Percentiles rank a stretch among this genome's conserved stretches.
phyloP scores from a whole-genome alignment of 2,329 filamentous ascomycete genomes.

The Epichloe gansuensis region DNA sequence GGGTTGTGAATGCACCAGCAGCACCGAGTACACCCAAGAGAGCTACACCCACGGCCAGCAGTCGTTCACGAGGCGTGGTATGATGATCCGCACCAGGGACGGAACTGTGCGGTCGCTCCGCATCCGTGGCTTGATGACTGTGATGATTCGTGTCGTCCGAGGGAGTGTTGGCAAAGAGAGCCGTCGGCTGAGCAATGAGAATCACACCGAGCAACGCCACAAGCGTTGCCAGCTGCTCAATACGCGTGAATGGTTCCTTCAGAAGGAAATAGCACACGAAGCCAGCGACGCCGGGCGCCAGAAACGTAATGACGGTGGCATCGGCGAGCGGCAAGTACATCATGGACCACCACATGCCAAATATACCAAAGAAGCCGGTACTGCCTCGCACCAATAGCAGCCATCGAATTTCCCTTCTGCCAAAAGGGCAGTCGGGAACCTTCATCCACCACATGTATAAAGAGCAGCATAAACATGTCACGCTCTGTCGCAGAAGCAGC shows the following conservation, averaged over 20 bases:
- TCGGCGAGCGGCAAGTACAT: conserved; percentile 77
- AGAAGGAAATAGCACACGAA: conserved; percentile 67
- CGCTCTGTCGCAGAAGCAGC: conserved; percentile 65
- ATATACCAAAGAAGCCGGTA: conserved; percentile 66
- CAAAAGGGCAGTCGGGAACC: conserved; percentile 59
- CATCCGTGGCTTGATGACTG: not conserved
- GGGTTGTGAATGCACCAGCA: conserved; percentile 59
- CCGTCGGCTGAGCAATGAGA: conserved; percentile 63
- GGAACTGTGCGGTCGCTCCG: not conserved
- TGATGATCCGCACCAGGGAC: conserved; percentile 23
- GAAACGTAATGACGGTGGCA: conserved; percentile 80
- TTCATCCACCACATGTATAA: conserved; percentile 62
- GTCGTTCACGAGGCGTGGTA: conserved; percentile 49
- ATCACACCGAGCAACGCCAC: conserved; percentile 70
- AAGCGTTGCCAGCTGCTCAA: conserved; percentile 64
- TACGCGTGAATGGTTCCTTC: conserved; percentile 65
- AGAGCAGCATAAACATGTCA: conserved; percentile 56
- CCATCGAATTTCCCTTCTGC: conserved; percentile 50
- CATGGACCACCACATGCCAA: conserved; percentile 55
- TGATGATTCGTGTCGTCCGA: conserved; percentile 4
- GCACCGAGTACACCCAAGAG: conserved; percentile 68
- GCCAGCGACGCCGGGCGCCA: conserved; percentile 66
- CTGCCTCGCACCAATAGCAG: conserved; percentile 58
- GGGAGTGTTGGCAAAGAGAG: conserved; percentile 31
- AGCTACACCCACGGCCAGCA: conserved; percentile 58